Evolutionary conservation across 1,284 basidiomycete genomes (phyloP).

Genomic region (Xerocomus amazonicus): DNA sequence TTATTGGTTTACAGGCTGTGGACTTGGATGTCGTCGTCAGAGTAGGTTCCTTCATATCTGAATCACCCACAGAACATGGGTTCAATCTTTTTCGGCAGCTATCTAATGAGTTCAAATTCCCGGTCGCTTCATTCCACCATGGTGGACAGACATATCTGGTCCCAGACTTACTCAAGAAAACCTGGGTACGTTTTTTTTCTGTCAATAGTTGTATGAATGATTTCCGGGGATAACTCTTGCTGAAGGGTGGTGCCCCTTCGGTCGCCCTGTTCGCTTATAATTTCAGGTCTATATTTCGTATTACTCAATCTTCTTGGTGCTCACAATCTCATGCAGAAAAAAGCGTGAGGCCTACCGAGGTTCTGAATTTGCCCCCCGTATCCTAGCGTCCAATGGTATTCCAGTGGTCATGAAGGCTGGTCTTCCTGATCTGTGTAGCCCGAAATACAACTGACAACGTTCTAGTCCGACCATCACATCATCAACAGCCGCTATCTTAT

Average conservation of each 20-base stretch:
- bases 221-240: not conserved
- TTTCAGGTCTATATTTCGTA: not conserved
- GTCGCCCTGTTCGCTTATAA: not conserved
- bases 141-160: not conserved
- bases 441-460: not conserved
- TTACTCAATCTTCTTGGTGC: not conserved
- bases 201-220: not conserved
- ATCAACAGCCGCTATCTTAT: slow-evolving; percentile 59
- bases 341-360: not conserved
- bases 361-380: not conserved
- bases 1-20: not conserved
- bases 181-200: not conserved
- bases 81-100: not conserved
- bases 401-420: slow-evolving; percentile 53
- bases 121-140: not conserved
- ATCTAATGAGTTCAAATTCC: not conserved
- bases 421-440: not conserved
- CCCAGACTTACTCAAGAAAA: not conserved
- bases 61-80: no score
- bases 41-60: not conserved
- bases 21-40: not conserved
- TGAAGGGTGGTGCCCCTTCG: not conserved
- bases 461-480: slow-evolving; percentile 44
- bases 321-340: not conserved
- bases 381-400: not conserved